These are phyloP conservation scores for Orobanche coerulescens DNA, from an alignment of 257 asterid species.

Conservation along the genomic window DNA sequence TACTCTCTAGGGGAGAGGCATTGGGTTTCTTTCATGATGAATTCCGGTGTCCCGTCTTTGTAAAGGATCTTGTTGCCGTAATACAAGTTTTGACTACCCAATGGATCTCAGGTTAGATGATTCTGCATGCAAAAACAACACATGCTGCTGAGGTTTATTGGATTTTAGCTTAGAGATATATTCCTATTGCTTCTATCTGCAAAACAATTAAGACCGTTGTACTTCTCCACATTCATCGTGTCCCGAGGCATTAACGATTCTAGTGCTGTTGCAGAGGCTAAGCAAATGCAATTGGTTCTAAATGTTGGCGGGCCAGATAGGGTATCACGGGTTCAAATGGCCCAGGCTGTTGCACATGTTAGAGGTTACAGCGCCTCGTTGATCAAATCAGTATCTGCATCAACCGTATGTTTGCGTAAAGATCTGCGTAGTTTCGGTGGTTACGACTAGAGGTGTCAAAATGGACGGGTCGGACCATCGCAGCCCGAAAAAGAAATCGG, in stretches of 20 bases:
- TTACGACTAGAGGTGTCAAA: no score
- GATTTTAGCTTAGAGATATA: background rate
- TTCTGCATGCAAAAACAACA: background rate
- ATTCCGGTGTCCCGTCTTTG: slow-evolving; percentile 89
- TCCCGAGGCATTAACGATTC: background rate
- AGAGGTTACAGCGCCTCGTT: slow-evolving; percentile 58
- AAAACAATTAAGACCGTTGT: background rate
- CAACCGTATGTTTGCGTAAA: slow-evolving; percentile 46
- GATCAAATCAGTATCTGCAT: slow-evolving; percentile 74
- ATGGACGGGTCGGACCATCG: no score
- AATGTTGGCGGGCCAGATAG: slow-evolving; percentile 88
- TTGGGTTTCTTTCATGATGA: slow-evolving; percentile 72
- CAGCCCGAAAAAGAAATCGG: no score
- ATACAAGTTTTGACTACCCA: slow-evolving; percentile 32
- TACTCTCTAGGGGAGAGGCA: slow-evolving; percentile 64
- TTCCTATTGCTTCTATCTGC: background rate
- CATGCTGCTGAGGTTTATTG: background rate
- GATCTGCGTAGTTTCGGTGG: background rate
- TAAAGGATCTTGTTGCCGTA: slow-evolving; percentile 66
- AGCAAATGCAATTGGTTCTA: slow-evolving; percentile 54
- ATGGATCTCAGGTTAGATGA: slow-evolving; percentile 80
- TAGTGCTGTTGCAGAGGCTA: slow-evolving; percentile 37
- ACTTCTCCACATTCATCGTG: background rate
- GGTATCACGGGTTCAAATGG: slow-evolving; percentile 93
- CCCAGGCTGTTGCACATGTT: slow-evolving; percentile 70